A percentile compares a stretch with the other conserved stretches of the same genome.
These are phyloP conservation scores for Pichia inconspicua DNA, from an alignment of 1,139 yeast species.

Conservation along the genomic window DNA sequence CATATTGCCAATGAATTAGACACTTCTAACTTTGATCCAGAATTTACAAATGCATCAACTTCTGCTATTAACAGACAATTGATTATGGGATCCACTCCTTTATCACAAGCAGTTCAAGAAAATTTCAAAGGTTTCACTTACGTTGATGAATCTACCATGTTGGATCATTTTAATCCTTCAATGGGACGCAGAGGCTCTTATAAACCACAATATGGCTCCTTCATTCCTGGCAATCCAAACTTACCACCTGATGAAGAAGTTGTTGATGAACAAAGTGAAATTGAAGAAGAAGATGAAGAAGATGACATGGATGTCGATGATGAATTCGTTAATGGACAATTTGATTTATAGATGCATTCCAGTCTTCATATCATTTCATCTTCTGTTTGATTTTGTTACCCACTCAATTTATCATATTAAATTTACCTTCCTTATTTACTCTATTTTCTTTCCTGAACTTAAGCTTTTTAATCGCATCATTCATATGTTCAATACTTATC, in stretches of 20 bases:
- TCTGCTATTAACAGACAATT: conserved; percentile 64
- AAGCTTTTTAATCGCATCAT: background rate
- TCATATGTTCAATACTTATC: background rate
- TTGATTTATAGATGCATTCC: conserved; percentile 49
- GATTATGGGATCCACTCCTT: conserved; percentile 66
- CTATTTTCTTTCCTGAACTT: background rate
- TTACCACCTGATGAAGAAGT: conserved; percentile 79
- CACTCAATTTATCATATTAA: background rate
- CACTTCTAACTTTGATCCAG: conserved; percentile 95
- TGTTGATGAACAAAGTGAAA: conserved; percentile 65
- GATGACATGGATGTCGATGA: conserved; percentile 48
- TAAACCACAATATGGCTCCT: conserved; percentile 50
- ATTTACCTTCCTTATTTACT: background rate
- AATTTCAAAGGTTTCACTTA: conserved; percentile 93
- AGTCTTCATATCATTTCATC: background rate
- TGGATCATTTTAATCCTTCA: conserved; percentile 55
- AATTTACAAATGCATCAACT: conserved; percentile 87
- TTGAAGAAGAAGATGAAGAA: conserved; percentile 45
- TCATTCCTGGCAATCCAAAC: conserved; percentile 72
- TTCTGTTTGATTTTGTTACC: background rate
- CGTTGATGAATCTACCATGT: conserved; percentile 86
- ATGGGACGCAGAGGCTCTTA: conserved; percentile 33
- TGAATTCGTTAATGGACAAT: conserved; percentile 84
- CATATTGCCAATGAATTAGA: conserved; percentile 86
- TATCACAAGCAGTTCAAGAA: conserved; percentile 91